Conservation (phyloP, 192 early-diverging fungal species). For the Geranomyces michiganensis region DNA sequence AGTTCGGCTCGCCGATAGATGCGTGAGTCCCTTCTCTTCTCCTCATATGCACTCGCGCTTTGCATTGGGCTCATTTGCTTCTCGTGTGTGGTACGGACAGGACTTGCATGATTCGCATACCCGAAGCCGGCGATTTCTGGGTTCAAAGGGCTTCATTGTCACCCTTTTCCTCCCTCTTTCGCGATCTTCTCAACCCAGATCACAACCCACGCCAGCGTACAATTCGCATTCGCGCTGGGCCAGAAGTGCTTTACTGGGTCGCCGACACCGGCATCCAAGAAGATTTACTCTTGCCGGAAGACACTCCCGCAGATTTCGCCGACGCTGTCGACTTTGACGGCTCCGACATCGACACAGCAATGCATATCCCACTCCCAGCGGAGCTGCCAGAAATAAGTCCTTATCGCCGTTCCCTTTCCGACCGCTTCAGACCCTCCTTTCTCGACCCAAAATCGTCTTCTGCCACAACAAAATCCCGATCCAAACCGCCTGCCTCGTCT, state of each 20-base stretch:
- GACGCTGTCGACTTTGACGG: too few species aligned
- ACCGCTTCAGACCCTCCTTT: not conserved
- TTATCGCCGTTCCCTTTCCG: not conserved
- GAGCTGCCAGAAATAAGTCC: too few species aligned
- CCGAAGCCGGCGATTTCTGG: conserved; percentile 8
- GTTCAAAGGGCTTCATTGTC: not conserved
- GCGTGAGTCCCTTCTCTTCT: not conserved
- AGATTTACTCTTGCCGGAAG: too few species aligned
- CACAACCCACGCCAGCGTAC: not conserved
- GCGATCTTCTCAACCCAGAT: not conserved
- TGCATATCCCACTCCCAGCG: too few species aligned
- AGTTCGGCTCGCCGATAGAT: not conserved
- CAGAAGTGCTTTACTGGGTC: conserved; percentile 8
- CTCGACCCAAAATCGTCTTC: not conserved
- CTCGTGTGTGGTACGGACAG: not conserved
- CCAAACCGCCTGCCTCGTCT: too few species aligned
- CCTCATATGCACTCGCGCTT: not conserved
- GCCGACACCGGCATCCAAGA: not conserved
- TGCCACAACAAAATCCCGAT: too few species aligned
- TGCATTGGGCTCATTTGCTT: not conserved
- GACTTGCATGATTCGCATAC: conserved; percentile 1
- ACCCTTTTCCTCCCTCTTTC: not conserved
- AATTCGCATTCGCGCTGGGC: conserved; percentile 3
- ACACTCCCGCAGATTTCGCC: too few species aligned
- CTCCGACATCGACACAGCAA: too few species aligned